phyloP scores from a whole-genome alignment of 1,284 basidiomycete species.

The Cutaneotrichosporon spelunceum region DNA sequence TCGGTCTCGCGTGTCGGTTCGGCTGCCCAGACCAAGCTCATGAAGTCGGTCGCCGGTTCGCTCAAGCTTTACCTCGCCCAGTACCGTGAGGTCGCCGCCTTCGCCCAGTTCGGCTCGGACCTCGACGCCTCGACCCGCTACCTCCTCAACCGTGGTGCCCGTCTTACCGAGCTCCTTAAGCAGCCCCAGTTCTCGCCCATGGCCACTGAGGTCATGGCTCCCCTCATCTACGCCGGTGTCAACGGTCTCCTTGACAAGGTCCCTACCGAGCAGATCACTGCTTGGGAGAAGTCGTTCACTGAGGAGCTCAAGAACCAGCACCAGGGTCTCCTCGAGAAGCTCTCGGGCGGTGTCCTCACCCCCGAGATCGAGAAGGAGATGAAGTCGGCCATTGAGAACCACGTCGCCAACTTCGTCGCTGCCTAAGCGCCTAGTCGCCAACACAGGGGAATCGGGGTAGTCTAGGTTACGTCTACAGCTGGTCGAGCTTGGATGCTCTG shows the following conservation, averaged over 20 bases:
- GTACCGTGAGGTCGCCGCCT: constrained; percentile 98
- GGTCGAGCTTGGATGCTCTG: constrained; percentile 14
- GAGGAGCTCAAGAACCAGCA: constrained; percentile 71
- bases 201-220: constrained; percentile 92
- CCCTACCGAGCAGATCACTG: constrained; percentile 89
- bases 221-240: constrained; percentile 98
- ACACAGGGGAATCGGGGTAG: constrained; percentile 6
- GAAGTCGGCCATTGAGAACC: constrained; percentile 83
- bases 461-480: constrained; percentile 5
- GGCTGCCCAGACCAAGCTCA: constrained; percentile 98
- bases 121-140: constrained; percentile 97
- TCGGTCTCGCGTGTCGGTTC: constrained; percentile 99
- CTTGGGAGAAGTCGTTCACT: constrained; percentile 70
- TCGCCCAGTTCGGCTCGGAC: constrained; percentile 98
- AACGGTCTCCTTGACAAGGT: constrained; percentile 95
- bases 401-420: constrained; percentile 70
- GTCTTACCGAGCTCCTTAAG: constrained; percentile 97
- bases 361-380: constrained; percentile 88
- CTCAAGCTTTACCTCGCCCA: constrained; percentile 99
- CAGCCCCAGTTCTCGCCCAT: constrained; percentile 89
- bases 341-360: constrained; percentile 75
- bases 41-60: constrained; percentile 99
- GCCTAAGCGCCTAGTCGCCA: constrained; percentile 40
- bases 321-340: constrained; percentile 70
- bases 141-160: constrained; percentile 93